Conservation (phyloP, 805 yeast species). For the Jamesozyma lodderae region DNA sequence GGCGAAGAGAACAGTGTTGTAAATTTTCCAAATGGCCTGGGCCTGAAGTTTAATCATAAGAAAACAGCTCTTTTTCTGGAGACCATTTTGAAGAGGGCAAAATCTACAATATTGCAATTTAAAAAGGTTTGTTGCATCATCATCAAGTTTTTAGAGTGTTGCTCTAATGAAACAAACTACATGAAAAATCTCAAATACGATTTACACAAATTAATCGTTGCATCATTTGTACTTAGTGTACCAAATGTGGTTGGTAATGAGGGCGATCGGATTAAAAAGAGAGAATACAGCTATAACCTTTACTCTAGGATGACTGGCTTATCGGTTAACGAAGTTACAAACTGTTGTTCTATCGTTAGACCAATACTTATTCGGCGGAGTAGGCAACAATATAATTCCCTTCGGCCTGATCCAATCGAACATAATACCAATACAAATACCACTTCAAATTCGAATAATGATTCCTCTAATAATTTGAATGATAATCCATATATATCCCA, state of each 20-base stretch:
- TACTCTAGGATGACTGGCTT: constrained; percentile 19
- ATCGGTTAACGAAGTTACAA: constrained; percentile 14
- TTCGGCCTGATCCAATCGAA: constrained; percentile 2
- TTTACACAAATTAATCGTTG: constrained; percentile 16
- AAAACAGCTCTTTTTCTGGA: constrained; percentile 11
- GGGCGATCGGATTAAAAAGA: constrained; percentile 7
- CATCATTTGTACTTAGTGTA: constrained; percentile 16
- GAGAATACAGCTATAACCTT: constrained; percentile 12
- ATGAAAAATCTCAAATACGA: constrained; percentile 15
- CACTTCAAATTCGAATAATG: background rate
- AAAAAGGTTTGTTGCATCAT: constrained; percentile 21
- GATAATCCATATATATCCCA: background rate
- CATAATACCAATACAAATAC: background rate
- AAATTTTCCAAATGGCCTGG: background rate
- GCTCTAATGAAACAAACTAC: constrained; percentile 14
- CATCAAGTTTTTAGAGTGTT: constrained; percentile 17
- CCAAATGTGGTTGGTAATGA: constrained; percentile 10
- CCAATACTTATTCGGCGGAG: constrained; percentile 15
- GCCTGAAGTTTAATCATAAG: constrained; percentile 1
- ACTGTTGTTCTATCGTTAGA: constrained; percentile 23
- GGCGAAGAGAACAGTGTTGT: background rate
- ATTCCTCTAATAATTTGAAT: background rate
- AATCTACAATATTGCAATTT: constrained; percentile 14
- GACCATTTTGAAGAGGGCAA: constrained; percentile 13
- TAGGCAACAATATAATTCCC: constrained; percentile 8